Conservation (phyloP, 108 stramenopile species). For the Skeletonema costatum region DNA sequence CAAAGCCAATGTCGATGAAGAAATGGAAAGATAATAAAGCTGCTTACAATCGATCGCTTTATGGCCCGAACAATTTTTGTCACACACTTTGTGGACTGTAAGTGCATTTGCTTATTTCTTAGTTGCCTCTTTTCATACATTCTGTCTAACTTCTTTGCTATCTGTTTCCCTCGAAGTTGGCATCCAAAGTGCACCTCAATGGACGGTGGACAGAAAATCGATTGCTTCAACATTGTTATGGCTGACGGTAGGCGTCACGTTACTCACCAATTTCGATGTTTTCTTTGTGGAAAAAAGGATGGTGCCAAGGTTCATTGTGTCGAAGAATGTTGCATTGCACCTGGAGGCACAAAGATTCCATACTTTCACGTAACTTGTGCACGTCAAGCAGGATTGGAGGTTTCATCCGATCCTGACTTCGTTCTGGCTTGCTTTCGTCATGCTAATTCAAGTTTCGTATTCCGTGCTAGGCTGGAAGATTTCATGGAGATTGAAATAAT, state of each 20-base stretch:
- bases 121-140: neutral
- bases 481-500: conserved; percentile 61
- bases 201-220: conserved; percentile 13
- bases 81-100: conserved; percentile 79
- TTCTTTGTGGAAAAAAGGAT: conserved; percentile 62
- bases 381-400: conserved; percentile 81
- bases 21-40: conserved; percentile 54
- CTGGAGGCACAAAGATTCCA: conserved; percentile 29
- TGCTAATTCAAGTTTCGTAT: conserved; percentile 57
- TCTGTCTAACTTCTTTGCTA: conserved; percentile 3
- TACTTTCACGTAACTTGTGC: conserved; percentile 81
- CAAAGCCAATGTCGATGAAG: conserved; percentile 59
- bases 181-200: conserved; percentile 22
- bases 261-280: conserved; percentile 49
- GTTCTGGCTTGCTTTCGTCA: conserved; percentile 67
- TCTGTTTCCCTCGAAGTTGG: conserved; percentile 56
- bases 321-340: conserved; percentile 42
- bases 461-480: conserved; percentile 84
- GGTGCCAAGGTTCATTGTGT: conserved; percentile 74
- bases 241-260: conserved; percentile 63
- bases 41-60: conserved; percentile 58
- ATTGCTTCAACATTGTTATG: conserved; percentile 73
- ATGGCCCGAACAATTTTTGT: conserved; percentile 56
- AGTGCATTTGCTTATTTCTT: conserved; percentile 35
- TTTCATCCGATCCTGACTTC: conserved; percentile 30